A percentile compares a stretch with the other conserved stretches of the same genome.
phyloP scores from a whole-genome alignment of 768 basidiomycete species.

The Coprinellus micaceus region DNA sequence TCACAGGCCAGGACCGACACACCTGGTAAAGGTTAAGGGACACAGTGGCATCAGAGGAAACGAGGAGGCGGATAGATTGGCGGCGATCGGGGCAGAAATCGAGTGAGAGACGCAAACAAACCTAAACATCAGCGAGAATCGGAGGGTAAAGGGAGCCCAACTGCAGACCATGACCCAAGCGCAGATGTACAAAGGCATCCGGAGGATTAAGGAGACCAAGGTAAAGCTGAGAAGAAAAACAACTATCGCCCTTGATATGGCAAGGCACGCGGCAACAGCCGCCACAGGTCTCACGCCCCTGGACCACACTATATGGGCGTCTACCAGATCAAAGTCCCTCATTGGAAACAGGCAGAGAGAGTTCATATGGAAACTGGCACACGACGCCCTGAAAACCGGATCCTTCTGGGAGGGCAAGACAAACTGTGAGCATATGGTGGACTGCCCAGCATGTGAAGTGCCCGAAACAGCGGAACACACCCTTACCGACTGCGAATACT shows the following conservation, averaged over 20 bases:
- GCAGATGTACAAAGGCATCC: neutral
- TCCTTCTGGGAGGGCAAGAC: neutral
- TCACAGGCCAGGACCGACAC: neutral
- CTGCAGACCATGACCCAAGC: neutral
- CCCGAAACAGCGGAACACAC: neutral
- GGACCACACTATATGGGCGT: neutral
- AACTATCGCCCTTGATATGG: neutral
- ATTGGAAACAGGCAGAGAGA: neutral
- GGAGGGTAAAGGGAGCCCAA: neutral
- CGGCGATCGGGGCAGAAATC: neutral
- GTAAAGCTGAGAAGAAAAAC: neutral
- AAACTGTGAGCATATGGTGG: neutral
- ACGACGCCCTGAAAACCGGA: neutral
- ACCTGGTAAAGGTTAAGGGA: constrained; percentile 13
- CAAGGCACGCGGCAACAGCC: neutral
- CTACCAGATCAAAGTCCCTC: neutral
- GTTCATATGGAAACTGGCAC: constrained; percentile 2
- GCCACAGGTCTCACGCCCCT: neutral
- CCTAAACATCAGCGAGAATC: neutral
- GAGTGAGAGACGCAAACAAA: too few relatives aligned
- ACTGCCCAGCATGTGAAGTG: neutral
- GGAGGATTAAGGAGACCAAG: neutral
- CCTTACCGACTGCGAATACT: neutral
- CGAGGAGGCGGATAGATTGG: constrained; percentile 14
- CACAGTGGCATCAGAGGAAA: constrained; percentile 13